These are phyloP conservation scores for Blastomyces parvus DNA, from an alignment of 2,329 filamentous ascomycete species.

Conservation along the genomic window DNA sequence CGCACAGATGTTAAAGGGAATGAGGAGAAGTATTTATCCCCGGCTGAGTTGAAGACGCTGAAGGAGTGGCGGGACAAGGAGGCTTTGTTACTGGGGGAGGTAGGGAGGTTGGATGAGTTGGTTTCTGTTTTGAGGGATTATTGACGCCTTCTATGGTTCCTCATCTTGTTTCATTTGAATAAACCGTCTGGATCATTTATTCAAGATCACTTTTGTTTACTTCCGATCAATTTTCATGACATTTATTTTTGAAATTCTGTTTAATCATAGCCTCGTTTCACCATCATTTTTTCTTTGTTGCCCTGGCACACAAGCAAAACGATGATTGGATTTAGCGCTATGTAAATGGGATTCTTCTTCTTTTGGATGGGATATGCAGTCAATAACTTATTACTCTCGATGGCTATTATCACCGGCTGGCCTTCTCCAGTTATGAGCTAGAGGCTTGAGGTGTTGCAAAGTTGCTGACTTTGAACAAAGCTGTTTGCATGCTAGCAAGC, in stretches of 20 bases:
- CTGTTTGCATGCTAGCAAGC: neutral
- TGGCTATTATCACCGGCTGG: neutral
- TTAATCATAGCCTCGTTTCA: neutral
- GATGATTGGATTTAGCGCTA: neutral
- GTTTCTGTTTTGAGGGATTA: slow-evolving; percentile 76
- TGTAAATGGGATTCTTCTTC: neutral
- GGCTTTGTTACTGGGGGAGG: slow-evolving; percentile 66
- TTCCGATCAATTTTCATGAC: neutral
- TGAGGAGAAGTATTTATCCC: slow-evolving; percentile 68
- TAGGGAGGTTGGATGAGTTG: slow-evolving; percentile 73
- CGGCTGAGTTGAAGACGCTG: slow-evolving; percentile 61
- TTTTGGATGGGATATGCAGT: neutral
- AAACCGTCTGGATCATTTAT: neutral
- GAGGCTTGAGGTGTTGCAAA: neutral
- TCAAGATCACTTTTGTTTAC: neutral
- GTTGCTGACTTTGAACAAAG: neutral
- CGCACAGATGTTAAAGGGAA: slow-evolving; percentile 77
- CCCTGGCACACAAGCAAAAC: neutral
- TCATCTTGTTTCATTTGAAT: neutral
- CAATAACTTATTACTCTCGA: neutral
- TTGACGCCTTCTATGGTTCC: slow-evolving; percentile 29
- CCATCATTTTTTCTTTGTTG: neutral
- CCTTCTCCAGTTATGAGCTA: neutral
- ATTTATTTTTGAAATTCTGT: neutral
- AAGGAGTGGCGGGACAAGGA: slow-evolving; percentile 54